phyloP scores from a whole-genome alignment of 2,329 filamentous ascomycete species.

The Nigrospora oryzae region DNA sequence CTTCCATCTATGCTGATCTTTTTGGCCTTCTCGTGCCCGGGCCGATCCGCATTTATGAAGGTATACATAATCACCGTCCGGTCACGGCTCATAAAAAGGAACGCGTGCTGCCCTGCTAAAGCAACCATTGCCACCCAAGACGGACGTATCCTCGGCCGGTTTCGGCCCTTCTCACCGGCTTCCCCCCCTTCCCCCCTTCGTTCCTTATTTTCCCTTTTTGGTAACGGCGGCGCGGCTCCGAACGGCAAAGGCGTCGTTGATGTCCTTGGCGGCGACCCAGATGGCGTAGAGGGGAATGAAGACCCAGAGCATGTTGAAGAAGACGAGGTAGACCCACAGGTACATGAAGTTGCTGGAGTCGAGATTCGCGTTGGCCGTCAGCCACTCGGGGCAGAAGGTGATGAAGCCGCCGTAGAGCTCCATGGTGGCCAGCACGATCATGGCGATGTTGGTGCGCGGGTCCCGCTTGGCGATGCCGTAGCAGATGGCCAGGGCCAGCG shows the following conservation, averaged over 20 bases:
- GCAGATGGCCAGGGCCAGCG: slow-evolving; percentile 51
- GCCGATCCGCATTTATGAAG: too few relatives aligned
- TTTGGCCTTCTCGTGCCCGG: too few relatives aligned
- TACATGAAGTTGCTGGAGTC: slow-evolving; percentile 62
- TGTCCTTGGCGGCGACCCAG: slow-evolving; percentile 45
- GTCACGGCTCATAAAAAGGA: too few relatives aligned
- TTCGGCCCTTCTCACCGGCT: too few relatives aligned
- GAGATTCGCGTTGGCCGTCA: slow-evolving; percentile 52
- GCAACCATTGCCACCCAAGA: too few relatives aligned
- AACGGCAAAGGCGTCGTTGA: slow-evolving; percentile 43
- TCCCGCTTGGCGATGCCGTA: slow-evolving; percentile 49
- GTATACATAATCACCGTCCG: too few relatives aligned
- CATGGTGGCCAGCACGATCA: slow-evolving; percentile 56
- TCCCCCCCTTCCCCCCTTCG: too few relatives aligned
- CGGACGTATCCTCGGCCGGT: too few relatives aligned
- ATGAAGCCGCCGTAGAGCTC: slow-evolving; percentile 64
- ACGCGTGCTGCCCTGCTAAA: too few relatives aligned
- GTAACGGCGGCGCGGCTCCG: slow-evolving; percentile 18
- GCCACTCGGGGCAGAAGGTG: slow-evolving; percentile 65
- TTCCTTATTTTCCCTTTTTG: slow-evolving; percentile 22
- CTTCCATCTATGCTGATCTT: too few relatives aligned
- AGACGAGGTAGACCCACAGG: slow-evolving; percentile 57
- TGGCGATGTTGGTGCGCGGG: slow-evolving; percentile 48
- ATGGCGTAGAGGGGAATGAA: slow-evolving; percentile 52
- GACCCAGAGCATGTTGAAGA: slow-evolving; percentile 64